Conservation (phyloP, 441 rosid species). For the Macaranga tanarius region DNA sequence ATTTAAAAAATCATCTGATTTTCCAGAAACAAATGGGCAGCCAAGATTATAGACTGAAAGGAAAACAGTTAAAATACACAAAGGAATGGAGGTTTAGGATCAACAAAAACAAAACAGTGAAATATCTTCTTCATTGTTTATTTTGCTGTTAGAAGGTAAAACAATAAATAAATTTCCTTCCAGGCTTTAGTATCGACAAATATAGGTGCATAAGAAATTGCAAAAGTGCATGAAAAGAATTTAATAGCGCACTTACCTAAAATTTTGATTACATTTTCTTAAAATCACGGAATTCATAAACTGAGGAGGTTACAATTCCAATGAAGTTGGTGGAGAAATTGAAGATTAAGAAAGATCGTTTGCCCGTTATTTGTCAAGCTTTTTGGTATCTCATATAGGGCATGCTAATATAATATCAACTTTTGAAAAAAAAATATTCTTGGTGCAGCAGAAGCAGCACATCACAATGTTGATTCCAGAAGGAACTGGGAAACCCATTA, state of each 20-base stretch:
- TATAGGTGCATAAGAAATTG: background rate
- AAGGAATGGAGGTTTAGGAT: background rate
- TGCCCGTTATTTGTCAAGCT: background rate
- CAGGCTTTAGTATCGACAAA: background rate
- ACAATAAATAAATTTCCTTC: background rate
- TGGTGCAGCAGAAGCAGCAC: background rate
- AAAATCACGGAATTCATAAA: background rate
- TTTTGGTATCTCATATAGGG: background rate
- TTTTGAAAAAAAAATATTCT: background rate
- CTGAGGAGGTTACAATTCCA: background rate
- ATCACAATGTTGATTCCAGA: background rate
- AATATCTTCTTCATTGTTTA: background rate
- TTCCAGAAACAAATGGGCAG: background rate
- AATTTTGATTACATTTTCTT: background rate
- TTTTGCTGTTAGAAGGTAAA: background rate
- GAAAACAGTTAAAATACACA: background rate
- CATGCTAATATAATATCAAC: background rate
- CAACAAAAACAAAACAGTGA: background rate
- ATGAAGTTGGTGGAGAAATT: background rate
- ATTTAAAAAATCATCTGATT: background rate
- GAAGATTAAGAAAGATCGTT: background rate
- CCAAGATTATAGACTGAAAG: background rate
- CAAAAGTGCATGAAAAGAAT: background rate
- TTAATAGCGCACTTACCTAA: background rate
- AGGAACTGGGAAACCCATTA: background rate